Percentiles rank a stretch among this genome's conserved stretches.
Evolutionary conservation across 1,139 yeast genomes (phyloP).

Genomic region (Pichia sp.): DNA sequence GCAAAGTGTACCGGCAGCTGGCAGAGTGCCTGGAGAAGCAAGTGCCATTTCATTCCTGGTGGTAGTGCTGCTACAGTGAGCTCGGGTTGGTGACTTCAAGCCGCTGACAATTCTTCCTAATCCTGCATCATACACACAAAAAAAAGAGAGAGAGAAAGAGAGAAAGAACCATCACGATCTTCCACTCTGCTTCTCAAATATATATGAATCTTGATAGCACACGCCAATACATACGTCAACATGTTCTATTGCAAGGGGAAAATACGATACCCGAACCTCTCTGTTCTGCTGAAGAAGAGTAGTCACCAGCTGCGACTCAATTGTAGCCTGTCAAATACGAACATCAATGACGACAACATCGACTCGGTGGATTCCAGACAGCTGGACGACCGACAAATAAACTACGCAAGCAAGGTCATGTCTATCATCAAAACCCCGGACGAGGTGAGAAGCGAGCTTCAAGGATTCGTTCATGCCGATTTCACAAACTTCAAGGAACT

Average conservation of each 20-base stretch:
- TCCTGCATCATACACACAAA: background rate
- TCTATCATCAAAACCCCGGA: conserved; percentile 5
- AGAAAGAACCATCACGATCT: background rate
- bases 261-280: conserved; percentile 1
- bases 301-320: background rate
- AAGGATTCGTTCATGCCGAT: conserved; percentile 5
- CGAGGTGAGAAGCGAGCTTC: conserved; percentile 1
- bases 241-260: conserved; percentile 4
- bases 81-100: background rate
- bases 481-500: conserved; percentile 4
- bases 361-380: background rate
- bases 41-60: too few species aligned
- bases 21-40: too few species aligned
- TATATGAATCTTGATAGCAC: background rate
- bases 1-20: too few species aligned
- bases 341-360: background rate
- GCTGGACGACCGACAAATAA: background rate
- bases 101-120: background rate
- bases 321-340: background rate
- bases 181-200: background rate
- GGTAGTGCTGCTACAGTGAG: background rate
- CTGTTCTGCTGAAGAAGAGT: background rate
- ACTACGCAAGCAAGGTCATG: conserved; percentile 5
- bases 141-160: background rate
- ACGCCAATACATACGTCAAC: background rate